Conservation (phyloP, 208 protist species). For the Porcisia deanei region DNA sequence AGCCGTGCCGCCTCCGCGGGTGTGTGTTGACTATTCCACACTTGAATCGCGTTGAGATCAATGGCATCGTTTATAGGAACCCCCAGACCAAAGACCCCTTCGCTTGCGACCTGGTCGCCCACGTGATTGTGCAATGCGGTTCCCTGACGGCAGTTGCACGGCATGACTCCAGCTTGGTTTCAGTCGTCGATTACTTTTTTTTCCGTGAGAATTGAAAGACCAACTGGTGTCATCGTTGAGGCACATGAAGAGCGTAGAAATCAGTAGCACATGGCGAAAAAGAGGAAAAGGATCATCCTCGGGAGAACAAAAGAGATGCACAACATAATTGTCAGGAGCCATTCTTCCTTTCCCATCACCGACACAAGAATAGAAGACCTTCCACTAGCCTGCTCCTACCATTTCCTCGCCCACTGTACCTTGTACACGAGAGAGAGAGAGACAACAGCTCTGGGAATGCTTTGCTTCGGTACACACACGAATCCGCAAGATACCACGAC, state of each 20-base stretch:
- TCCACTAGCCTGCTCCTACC: background rate
- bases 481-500: background rate
- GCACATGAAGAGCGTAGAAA: too few species aligned
- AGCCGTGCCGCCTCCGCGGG: slow-evolving; percentile 49
- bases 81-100: slow-evolving; percentile 74
- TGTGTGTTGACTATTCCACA: slow-evolving; percentile 71
- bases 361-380: background rate
- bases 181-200: background rate
- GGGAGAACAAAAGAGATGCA: too few species aligned
- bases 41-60: slow-evolving; percentile 56
- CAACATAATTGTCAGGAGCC: background rate
- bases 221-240: background rate
- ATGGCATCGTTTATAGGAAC: slow-evolving; percentile 65
- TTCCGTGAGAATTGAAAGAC: background rate
- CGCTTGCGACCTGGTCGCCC: slow-evolving; percentile 58
- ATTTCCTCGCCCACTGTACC: too few species aligned
- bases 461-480: too few species aligned
- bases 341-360: background rate
- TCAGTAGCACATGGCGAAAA: background rate
- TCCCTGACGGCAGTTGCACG: slow-evolving; percentile 82
- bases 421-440: too few species aligned
- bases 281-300: background rate
- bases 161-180: slow-evolving; percentile 39
- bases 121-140: slow-evolving; percentile 81
- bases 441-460: too few species aligned